Base-by-base conservation (phyloP, 2,329 filamentous ascomycete genomes). In the Botryotinia globosa region DNA sequence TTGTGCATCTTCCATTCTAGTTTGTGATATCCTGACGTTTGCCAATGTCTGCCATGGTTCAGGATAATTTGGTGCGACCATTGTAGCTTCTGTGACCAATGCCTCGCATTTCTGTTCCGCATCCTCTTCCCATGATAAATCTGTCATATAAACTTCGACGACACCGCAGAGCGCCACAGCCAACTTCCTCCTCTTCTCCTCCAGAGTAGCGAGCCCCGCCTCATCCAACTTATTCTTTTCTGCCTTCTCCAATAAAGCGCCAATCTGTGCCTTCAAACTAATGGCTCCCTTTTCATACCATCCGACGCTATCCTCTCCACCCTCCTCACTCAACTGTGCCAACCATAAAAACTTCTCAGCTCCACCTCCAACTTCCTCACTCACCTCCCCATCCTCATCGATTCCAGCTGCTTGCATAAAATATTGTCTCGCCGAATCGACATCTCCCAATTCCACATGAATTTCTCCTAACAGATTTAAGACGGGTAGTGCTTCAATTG, bases 141-240 rank as follows among this genome's bases (percentile, higher is more conserved):
- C 96, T 18, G 96, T 99, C 96, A 99, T 99, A 85, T 98, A 99
- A 67, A 99, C 94, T 84, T 99, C 96, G 10, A 93, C 91, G 74
- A 98, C 93, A 42, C 93, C 94, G 82, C 97, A 99, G 51, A 99
- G 87, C n/a, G 94, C 93, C 77, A 94, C 94, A 3, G 94, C 93
- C 51, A 98, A 86, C 82, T 96, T 96, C 76, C 87, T 86, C 81
- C 91, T 91, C 85, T 93, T 93, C 82, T 94, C 92, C 42, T 90
- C 87, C 58, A 90, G 78, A 37, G 84, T 74, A 37, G 80, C 77
- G 69, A 82, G 79, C 74, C 77, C 81, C 73, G 81, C 83, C 32
- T 78, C 79, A 79, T 85, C 81, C 78, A 84, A 80, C 76, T 83
- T 83, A 73, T 83, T 84, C 73, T 76, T 80, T 58, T 85, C 86